Evolutionary conservation across 352 stramenopile species (phyloP), one percentile per base, ranked within the genome.

Genomic region (Globisporangium iwayamae): DNA sequence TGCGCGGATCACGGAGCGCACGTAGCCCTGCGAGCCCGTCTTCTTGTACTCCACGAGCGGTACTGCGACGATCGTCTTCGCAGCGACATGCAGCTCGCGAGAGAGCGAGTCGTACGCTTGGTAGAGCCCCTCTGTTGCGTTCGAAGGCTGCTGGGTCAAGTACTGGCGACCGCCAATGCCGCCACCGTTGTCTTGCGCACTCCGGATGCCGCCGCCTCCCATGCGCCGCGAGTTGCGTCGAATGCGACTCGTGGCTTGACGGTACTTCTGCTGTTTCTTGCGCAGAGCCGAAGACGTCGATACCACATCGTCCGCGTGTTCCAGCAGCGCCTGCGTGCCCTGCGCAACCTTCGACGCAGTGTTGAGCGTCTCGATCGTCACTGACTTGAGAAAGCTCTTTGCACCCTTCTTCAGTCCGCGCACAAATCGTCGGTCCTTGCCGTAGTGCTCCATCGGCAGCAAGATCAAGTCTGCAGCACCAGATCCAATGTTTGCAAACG

Each of bases 41-140:
- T 92, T 92, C 73, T 93, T 91, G 78, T 96, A 96, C 74, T 96
- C 87, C 36, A 96, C 83, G n/a, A 96, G 73, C 18, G 87, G 87
- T 28, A 96, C 85, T 0, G 87, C 87, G 52, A 96, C 87, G 55
- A 96, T 96, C 16, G 86, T 96, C 73, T 96, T 94, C 11, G 86
- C 86, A 7, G 85, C 87, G 10, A 91, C 73, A 56, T 96, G 87
- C 60, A 96, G 62, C 66, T 95, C 87, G 8, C 87, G 77, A 18
- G 87, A 87, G 25, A 96, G 59, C 34, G 85, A 93, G 52, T 94
- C 86, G 69, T 96, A 96, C 9, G 86, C 86, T 65, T 96, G 87
- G 43, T 83, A 88, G 9, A 94, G 75, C 1, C 87, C 86, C 62
- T 96, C 86, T 0, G 83, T 84, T 4, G 86, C 87, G 52, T 81